Base-by-base conservation (phyloP, 108 stramenopile genomes). In the Cyclotella kingstonii region DNA sequence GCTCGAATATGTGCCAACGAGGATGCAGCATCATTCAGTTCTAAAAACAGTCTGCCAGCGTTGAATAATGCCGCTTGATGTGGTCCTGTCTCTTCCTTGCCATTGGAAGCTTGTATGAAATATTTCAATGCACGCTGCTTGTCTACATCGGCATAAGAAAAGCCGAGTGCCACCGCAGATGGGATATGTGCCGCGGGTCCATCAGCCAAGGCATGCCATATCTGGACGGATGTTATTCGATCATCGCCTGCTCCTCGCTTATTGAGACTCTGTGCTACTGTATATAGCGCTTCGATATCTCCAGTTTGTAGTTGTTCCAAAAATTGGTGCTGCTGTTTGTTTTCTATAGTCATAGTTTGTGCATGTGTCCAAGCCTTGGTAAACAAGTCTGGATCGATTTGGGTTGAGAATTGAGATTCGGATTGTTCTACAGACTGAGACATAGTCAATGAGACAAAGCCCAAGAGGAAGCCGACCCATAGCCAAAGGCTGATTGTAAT, bases 191-290 rank as follows among this genome's bases (percentile, higher is more conserved):
- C 55, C 33, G 64, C 56, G 3, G 65, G 55, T 39, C 58, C 72
- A 45, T 73, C 72, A 28, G 72, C 72, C 14, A 73, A 26, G 6
- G 56, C 65, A 33, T 73, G 72, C 64, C 64, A 73, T 36, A 73
- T 22, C 19, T 67, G 72, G 6, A 73, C 66, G 11, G 65, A 67
- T 10, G 72, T 60, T 5, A 73, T 67, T 25, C 58, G 22, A 42
- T 73, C 72, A 15, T 67, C 72, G 14, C 65, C 64, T 29, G 54
- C 44, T 11, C 53, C 53, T 15, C 63, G 54, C 18, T 57, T 5
- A 31, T 73, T 73, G 1, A 73, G 34, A 10, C 41, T 44, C 43
- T 73, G 56, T 6, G 72, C 72, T 2, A 67, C 50, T 0, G 57
- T 53, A 35, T 66, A 73, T 0, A 73, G 57, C 8, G 64, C 57